These are phyloP conservation scores for Trifolium fragiferum DNA, from an alignment of 306 rosid species.

Conservation along the genomic window DNA sequence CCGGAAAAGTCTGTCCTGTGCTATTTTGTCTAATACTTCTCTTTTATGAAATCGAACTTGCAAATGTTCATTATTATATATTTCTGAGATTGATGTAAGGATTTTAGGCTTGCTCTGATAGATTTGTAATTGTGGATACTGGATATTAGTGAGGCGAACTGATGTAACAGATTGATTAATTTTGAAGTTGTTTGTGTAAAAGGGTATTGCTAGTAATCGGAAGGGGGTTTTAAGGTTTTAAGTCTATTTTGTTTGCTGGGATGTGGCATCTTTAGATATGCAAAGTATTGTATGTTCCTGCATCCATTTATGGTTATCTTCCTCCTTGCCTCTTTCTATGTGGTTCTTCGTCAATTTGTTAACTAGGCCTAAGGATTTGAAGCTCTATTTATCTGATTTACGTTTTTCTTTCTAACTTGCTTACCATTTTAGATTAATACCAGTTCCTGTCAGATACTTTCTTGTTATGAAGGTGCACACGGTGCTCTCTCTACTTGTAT, in stretches of 20 bases:
- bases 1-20: too few species aligned
- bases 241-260: not conserved
- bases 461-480: not conserved
- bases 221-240: not conserved
- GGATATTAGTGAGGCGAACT: conserved; percentile 11
- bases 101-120: not conserved
- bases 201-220: not conserved
- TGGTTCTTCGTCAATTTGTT: not conserved
- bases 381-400: not conserved
- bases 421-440: not conserved
- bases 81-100: not conserved
- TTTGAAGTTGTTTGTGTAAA: not conserved
- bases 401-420: not conserved
- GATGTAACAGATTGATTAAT: not conserved
- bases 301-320: not conserved
- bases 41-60: conserved; percentile 11
- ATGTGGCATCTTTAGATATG: not conserved
- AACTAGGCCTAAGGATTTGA: not conserved
- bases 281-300: not conserved
- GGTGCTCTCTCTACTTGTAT: not conserved
- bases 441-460: not conserved
- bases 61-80: not conserved
- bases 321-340: not conserved
- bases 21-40: too few species aligned
- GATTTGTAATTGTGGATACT: conserved; percentile 3